Evolutionary conservation across 2,329 filamentous ascomycete genomes (phyloP), one percentile per base, ranked within the genome.

Genomic region (Cladophialophora yegresii): DNA sequence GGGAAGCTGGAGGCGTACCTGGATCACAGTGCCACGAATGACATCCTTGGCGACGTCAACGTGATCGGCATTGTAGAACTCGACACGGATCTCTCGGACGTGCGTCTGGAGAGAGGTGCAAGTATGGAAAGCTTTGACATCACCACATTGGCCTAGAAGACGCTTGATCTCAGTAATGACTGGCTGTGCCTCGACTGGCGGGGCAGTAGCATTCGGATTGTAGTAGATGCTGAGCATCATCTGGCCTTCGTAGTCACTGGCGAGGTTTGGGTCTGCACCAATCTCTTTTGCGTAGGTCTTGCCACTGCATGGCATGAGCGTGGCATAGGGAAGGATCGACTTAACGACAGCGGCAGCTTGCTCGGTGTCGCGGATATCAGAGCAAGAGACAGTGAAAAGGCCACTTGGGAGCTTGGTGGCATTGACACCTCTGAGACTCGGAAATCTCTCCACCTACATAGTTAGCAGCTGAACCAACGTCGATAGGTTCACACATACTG

Each of bases 331-430:
- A 53, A 77, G 76, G 36, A 77, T 74, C 20, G 80, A 69, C 1
- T 78, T 75, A 30, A 84, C 73, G 57, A 81, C 82, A 12, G 81
- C 76, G 62, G 81, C 77, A 7, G 83, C 80, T 33, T 79, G 78
- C 58, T 79, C 82, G 6, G 87, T 81, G 73, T 89, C 86, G 56
- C 84, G 81, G 56, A 88, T 82, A 70, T 89, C 87, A 6, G 80
- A 76, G 69, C 89, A 87, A 4, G 81, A 82, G 26, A 87, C 75
- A 63, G 82, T 84, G 32, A 86, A 79, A 55, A 77, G 80, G 51
- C 71, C 71, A 53, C 73, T 71, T 55, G 67, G 69, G 28, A 80
- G 67, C 33, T 77, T 74, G 28, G 71, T 72, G 43, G 78, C 72
- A 54, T 77, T 73, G 61, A 78, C 75, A 16, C 75, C 73, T 63